Evolutionary conservation across 148 eudicot genomes (phyloP).

Genomic region (Pharnaceum exiguum): DNA sequence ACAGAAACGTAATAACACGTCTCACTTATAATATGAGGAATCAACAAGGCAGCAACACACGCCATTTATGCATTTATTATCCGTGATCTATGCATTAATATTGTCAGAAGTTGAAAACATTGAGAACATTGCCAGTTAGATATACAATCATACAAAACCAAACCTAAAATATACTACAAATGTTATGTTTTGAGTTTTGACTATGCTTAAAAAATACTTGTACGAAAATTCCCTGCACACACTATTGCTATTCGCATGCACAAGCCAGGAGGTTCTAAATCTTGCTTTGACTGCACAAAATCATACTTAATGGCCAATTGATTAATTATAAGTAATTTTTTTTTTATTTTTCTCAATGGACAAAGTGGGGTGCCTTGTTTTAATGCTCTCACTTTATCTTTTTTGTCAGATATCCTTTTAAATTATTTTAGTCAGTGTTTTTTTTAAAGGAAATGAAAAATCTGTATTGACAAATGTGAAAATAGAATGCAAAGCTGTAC

Average conservation of each 20-base stretch:
- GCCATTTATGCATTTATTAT: slow-evolving; percentile 8
- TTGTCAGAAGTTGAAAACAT: background rate
- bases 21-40: slow-evolving; percentile 16
- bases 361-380: slow-evolving; percentile 15
- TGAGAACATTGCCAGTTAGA: background rate
- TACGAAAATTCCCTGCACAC: too few relatives aligned
- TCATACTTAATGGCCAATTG: background rate
- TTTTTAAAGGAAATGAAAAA: background rate
- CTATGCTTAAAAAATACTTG: too few relatives aligned
- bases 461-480: slow-evolving; percentile 7
- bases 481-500: slow-evolving; percentile 8
- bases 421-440: background rate
- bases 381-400: slow-evolving; percentile 7
- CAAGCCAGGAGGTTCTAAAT: background rate
- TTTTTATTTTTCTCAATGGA: background rate
- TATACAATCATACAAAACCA: too few relatives aligned
- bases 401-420: slow-evolving; percentile 6
- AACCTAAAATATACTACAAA: too few relatives aligned
- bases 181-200: too few relatives aligned
- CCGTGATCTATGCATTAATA: slow-evolving; percentile 3
- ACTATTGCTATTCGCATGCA: background rate
- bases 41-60: slow-evolving; percentile 8
- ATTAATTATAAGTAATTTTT: too few relatives aligned
- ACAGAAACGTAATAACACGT: background rate
- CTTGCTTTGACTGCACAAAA: slow-evolving; percentile 9